Evolutionary conservation across 2,329 filamentous ascomycete species (phyloP).

Genomic region (Alternaria sp.): DNA sequence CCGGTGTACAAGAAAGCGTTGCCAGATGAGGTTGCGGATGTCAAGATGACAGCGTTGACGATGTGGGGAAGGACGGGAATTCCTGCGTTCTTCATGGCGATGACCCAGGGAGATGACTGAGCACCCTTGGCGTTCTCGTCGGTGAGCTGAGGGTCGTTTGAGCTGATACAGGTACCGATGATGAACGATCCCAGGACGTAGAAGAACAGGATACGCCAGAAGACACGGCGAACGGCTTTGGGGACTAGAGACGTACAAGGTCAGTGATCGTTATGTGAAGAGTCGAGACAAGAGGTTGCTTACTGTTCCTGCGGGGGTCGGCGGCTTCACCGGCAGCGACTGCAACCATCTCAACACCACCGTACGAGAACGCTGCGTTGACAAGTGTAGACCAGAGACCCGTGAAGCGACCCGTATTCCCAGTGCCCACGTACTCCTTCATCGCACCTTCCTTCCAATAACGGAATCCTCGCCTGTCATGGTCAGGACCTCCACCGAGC

Average conservation of each 20-base stretch:
- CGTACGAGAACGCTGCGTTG: slow-evolving; percentile 56
- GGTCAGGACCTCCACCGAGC: slow-evolving; percentile 45
- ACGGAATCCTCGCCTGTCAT: slow-evolving; percentile 60
- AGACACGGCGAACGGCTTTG: slow-evolving; percentile 61
- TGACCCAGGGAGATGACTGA: slow-evolving; percentile 57
- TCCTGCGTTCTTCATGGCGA: slow-evolving; percentile 71
- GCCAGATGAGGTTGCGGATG: slow-evolving; percentile 71
- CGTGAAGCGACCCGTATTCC: slow-evolving; percentile 67
- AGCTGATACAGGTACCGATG: slow-evolving; percentile 66
- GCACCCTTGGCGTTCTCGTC: slow-evolving; percentile 50
- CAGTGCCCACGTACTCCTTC: slow-evolving; percentile 57
- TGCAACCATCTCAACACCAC: slow-evolving; percentile 47
- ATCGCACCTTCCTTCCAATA: slow-evolving; percentile 72
- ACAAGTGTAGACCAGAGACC: slow-evolving; percentile 63
- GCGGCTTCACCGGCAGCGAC: slow-evolving; percentile 46
- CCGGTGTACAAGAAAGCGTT: slow-evolving; percentile 69
- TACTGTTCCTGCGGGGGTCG: slow-evolving; percentile 46
- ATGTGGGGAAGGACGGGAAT: slow-evolving; percentile 72
- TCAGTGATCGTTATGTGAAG: neutral
- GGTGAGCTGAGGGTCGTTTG: slow-evolving; percentile 57
- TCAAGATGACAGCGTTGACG: slow-evolving; percentile 78
- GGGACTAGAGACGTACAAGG: slow-evolving; percentile 45
- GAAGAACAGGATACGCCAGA: slow-evolving; percentile 63
- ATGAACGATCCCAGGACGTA: slow-evolving; percentile 60
- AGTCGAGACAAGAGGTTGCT: slow-evolving; percentile 44